phyloP scores from a whole-genome alignment of 768 basidiomycete genomes.

The Panaeolus papilionaceus region DNA sequence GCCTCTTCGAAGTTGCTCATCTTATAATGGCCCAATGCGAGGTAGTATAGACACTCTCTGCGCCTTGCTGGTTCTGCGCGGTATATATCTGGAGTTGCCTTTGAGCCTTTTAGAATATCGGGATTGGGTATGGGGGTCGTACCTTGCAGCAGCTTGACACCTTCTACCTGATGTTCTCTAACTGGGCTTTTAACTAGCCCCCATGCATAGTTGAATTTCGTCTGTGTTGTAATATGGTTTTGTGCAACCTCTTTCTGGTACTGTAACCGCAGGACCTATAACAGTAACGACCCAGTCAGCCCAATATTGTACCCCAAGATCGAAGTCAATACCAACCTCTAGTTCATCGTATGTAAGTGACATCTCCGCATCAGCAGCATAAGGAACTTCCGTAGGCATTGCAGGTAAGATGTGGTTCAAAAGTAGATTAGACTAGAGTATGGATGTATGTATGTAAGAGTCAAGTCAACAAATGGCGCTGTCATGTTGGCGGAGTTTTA shows the following conservation, averaged over 20 bases:
- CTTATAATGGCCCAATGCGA: constrained; percentile 96
- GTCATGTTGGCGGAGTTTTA: constrained; percentile 43
- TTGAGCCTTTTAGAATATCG: not conserved
- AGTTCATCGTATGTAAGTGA: constrained; percentile 91
- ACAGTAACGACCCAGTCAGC: constrained; percentile 7
- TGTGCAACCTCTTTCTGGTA: constrained; percentile 89
- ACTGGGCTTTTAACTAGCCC: constrained; percentile 92
- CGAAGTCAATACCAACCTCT: constrained; percentile 56
- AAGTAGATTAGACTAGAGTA: constrained; percentile 6
- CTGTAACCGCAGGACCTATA: constrained; percentile 82
- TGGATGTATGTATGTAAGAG: constrained; percentile 1
- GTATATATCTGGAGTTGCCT: constrained; percentile 75
- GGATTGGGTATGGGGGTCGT: constrained; percentile 26
- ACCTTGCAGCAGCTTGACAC: constrained; percentile 92
- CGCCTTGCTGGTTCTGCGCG: constrained; percentile 84
- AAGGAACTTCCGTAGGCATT: constrained; percentile 88
- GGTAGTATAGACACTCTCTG: constrained; percentile 95
- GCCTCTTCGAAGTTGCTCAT: constrained; percentile 95
- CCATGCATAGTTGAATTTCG: constrained; percentile 98
- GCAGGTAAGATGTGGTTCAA: constrained; percentile 20
- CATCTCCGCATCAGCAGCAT: constrained; percentile 93
- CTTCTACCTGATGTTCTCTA: constrained; percentile 88
- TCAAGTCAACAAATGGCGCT: constrained; percentile 16
- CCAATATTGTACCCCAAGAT: not conserved
- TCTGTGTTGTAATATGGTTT: constrained; percentile 89